Percentiles rank a stretch among this genome's conserved stretches.
phyloP scores from a whole-genome alignment of 2,329 filamentous ascomycete species.

The Colletotrichum neosansevieriae region DNA sequence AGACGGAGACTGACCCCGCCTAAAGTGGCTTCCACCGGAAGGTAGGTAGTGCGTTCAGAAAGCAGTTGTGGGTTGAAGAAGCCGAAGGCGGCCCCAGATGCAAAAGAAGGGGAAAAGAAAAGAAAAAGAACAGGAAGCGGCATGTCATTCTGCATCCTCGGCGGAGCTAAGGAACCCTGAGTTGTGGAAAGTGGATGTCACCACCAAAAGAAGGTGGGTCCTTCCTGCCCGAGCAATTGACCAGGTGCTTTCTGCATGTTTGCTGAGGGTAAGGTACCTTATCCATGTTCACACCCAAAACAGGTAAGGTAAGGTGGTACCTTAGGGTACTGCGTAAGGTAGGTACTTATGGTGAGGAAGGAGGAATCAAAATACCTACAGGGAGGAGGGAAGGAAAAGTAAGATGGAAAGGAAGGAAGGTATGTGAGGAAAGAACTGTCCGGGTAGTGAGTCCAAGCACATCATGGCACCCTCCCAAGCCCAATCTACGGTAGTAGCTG shows the following conservation, averaged over 20 bases:
- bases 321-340: too few species aligned
- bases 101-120: conserved; percentile 31
- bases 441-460: not conserved
- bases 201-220: conserved; percentile 22
- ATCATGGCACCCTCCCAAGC: not conserved
- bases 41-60: not conserved
- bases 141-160: conserved; percentile 31
- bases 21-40: too few species aligned
- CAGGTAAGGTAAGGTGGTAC: not conserved
- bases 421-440: not conserved
- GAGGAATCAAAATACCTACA: not conserved
- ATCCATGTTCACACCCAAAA: too few species aligned
- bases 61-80: conserved; percentile 37
- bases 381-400: too few species aligned
- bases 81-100: conserved; percentile 40
- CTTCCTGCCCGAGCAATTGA: conserved; percentile 16
- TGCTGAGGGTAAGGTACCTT: not conserved
- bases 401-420: not conserved
- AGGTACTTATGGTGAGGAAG: not conserved
- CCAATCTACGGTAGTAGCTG: not conserved
- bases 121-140: conserved; percentile 20
- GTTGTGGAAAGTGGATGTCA: conserved; percentile 2
- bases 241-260: not conserved
- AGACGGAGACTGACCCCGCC: conserved; percentile 4
- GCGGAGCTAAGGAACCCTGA: conserved; percentile 15